These are phyloP conservation scores for Rhododendron ovatum DNA, from an alignment of 148 eudicot genomes.

Conservation along the genomic window DNA sequence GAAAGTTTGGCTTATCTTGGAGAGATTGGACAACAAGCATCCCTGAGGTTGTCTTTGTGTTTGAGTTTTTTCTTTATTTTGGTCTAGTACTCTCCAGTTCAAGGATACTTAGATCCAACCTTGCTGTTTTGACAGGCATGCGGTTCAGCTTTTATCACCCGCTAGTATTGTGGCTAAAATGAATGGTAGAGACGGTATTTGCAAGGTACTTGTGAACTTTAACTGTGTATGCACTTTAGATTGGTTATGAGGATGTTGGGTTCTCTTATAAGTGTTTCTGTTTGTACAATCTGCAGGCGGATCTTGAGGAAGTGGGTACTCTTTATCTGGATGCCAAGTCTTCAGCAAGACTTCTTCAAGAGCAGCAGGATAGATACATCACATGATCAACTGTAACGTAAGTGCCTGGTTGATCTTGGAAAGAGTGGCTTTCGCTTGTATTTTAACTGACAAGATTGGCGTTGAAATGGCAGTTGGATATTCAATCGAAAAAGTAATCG, in stretches of 20 bases:
- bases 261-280: not conserved
- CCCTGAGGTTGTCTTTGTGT: constrained; percentile 57
- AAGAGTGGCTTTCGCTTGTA: not conserved
- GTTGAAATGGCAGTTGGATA: not conserved
- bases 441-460: not conserved
- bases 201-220: constrained; percentile 60
- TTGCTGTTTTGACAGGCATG: constrained; percentile 53
- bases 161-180: constrained; percentile 79
- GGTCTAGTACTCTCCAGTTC: not conserved
- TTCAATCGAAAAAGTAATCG: not conserved
- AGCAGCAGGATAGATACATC: constrained; percentile 94
- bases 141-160: constrained; percentile 88
- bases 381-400: constrained; percentile 30
- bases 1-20: constrained; percentile 89
- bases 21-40: constrained; percentile 87
- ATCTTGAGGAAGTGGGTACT: constrained; percentile 75
- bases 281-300: constrained; percentile 51
- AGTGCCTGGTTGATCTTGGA: not conserved
- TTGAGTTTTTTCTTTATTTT: not conserved
- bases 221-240: constrained; percentile 1
- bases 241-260: not conserved
- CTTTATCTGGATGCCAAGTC: constrained; percentile 89
- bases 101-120: not conserved
- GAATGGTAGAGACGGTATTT: constrained; percentile 89
- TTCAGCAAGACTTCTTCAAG: constrained; percentile 92